phyloP scores from a whole-genome alignment of 345 rosid genomes.

The Capsella bursapastoris region DNA sequence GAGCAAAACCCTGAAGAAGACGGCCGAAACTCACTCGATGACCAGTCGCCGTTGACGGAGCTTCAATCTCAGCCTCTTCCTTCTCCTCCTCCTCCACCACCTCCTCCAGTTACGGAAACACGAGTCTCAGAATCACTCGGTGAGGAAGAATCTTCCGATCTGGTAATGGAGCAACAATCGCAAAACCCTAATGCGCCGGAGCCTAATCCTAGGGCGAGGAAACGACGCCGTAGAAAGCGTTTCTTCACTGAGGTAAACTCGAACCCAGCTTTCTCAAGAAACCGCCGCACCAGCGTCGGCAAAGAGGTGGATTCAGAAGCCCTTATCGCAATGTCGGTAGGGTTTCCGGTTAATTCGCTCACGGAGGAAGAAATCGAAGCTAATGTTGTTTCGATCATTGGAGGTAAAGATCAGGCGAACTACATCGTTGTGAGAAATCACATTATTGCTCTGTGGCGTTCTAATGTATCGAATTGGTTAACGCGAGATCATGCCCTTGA shows the following conservation, averaged over 20 bases:
- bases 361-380: constrained; percentile 98
- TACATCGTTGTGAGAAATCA: constrained; percentile 88
- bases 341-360: constrained; percentile 88
- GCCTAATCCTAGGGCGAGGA: constrained; percentile 61
- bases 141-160: constrained; percentile 80
- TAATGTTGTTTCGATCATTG: constrained; percentile 68
- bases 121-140: constrained; percentile 63
- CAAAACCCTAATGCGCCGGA: constrained; percentile 55
- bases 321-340: constrained; percentile 78
- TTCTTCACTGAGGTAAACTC: constrained; percentile 88
- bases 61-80: constrained; percentile 39
- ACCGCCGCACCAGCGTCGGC: constrained; percentile 63
- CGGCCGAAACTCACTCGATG: constrained; percentile 49
- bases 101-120: constrained; percentile 46
- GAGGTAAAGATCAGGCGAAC: constrained; percentile 77
- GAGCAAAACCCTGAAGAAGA: constrained; percentile 51
- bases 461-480: constrained; percentile 79
- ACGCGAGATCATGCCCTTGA: constrained; percentile 77
- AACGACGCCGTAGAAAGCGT: constrained; percentile 80
- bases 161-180: constrained; percentile 53
- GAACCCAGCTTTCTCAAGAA: constrained; percentile 63
- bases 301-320: constrained; percentile 87
- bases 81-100: constrained; percentile 13
- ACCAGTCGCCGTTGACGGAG: constrained; percentile 43
- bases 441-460: constrained; percentile 82